Evolutionary conservation across 2,329 filamentous ascomycete genomes (phyloP).

Genomic region (Cercospora beticola): DNA sequence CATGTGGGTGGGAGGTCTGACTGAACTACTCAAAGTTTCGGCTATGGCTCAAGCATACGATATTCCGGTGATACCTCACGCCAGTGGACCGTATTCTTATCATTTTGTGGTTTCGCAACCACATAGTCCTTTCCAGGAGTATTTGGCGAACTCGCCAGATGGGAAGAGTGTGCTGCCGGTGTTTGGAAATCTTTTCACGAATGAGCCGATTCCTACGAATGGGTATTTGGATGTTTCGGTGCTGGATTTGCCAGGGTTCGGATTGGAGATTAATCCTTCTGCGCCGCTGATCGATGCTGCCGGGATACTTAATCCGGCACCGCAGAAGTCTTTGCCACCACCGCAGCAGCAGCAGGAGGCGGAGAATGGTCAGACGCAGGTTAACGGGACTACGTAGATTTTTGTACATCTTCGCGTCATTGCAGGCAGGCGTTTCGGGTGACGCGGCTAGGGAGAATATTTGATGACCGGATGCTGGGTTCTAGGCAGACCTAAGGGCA

Average conservation of each 20-base stretch:
- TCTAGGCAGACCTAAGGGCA: background rate
- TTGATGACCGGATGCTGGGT: background rate
- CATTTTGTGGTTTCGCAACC: slow-evolving; percentile 93
- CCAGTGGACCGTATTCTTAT: slow-evolving; percentile 90
- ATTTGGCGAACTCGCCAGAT: slow-evolving; percentile 88
- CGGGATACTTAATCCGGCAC: slow-evolving; percentile 69
- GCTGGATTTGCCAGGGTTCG: slow-evolving; percentile 87
- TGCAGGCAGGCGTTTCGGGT: background rate
- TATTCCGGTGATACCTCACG: slow-evolving; percentile 92
- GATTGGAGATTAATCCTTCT: slow-evolving; percentile 78
- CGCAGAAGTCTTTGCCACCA: slow-evolving; percentile 41
- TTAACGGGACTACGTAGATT: slow-evolving; percentile 15
- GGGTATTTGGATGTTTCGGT: slow-evolving; percentile 77
- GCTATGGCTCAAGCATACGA: slow-evolving; percentile 91
- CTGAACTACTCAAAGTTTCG: slow-evolving; percentile 84
- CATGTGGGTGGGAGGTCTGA: slow-evolving; percentile 95
- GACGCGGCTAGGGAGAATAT: background rate
- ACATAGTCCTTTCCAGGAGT: slow-evolving; percentile 94
- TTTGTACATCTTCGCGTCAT: background rate
- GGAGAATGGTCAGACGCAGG: slow-evolving; percentile 15
- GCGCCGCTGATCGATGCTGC: slow-evolving; percentile 76
- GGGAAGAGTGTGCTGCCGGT: slow-evolving; percentile 87
- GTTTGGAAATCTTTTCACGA: slow-evolving; percentile 85
- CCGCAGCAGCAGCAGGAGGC: slow-evolving; percentile 23
- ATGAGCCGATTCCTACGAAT: slow-evolving; percentile 83